Percentiles rank a stretch among this genome's conserved stretches.
Evolutionary conservation across 306 rosid species (phyloP).

Genomic region (Medicago arabica): DNA sequence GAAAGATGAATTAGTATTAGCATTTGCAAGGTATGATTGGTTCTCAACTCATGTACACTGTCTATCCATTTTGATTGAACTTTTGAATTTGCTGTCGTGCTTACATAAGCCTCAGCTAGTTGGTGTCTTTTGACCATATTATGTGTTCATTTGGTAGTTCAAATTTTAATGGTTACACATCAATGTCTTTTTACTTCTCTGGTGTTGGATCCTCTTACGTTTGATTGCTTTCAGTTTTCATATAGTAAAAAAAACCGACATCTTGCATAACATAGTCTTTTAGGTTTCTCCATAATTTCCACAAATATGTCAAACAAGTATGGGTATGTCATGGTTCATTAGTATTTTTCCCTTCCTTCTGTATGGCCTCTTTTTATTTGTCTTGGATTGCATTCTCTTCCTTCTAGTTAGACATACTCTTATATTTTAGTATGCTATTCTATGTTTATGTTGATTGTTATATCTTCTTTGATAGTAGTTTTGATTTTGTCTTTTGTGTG

Average conservation of each 20-base stretch:
- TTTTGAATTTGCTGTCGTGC: background rate
- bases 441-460: slow-evolving; percentile 16
- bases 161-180: slow-evolving; percentile 20
- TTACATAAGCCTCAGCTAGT: background rate
- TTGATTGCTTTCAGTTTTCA: slow-evolving; percentile 36
- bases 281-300: slow-evolving; percentile 7
- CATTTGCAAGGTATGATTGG: slow-evolving; percentile 57
- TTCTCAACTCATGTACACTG: slow-evolving; percentile 1
- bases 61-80: slow-evolving; percentile 13
- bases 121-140: slow-evolving; percentile 10
- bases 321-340: background rate
- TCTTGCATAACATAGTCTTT: slow-evolving; percentile 4
- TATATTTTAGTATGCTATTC: background rate
- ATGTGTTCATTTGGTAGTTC: slow-evolving; percentile 13
- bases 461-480: slow-evolving; percentile 25
- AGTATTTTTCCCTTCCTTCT: background rate
- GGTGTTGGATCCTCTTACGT: slow-evolving; percentile 9
- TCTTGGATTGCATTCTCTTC: slow-evolving; percentile 22
- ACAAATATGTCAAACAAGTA: slow-evolving; percentile 20
- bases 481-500: slow-evolving; percentile 41
- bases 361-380: slow-evolving; percentile 13
- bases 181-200: slow-evolving; percentile 18
- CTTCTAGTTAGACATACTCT: slow-evolving; percentile 13
- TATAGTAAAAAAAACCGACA: slow-evolving; percentile 32
- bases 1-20: slow-evolving; percentile 59